Percentiles rank a stretch among this genome's conserved stretches.
phyloP scores from a whole-genome alignment of 2,329 filamentous ascomycete species.

The Claviceps fusiformis region DNA sequence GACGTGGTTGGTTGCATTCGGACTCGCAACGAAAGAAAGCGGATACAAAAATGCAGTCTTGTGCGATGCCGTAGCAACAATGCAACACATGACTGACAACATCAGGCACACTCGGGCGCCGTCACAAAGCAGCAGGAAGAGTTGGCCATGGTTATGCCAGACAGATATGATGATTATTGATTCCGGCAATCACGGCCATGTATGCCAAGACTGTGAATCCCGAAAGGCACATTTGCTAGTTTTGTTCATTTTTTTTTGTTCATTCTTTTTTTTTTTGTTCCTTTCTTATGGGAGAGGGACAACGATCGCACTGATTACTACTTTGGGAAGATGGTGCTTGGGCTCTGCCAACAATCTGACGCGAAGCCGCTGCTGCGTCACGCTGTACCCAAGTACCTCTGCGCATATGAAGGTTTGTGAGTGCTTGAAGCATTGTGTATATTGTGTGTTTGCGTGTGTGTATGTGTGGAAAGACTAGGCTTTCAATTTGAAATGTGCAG shows the following conservation, averaged over 20 bases:
- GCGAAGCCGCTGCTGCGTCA: background rate
- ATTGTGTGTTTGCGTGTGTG: background rate
- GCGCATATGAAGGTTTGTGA: background rate
- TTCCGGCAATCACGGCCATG: background rate
- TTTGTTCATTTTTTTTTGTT: background rate
- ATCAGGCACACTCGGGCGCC: background rate
- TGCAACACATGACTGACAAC: background rate
- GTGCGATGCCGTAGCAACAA: background rate
- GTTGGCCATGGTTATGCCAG: background rate
- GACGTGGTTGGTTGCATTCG: background rate
- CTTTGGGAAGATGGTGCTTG: background rate
- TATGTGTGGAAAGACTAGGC: background rate
- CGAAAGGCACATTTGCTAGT: background rate
- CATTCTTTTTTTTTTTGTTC: background rate
- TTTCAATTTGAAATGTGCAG: too few relatives aligned
- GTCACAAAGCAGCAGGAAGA: background rate
- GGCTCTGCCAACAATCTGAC: background rate
- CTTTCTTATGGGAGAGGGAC: background rate
- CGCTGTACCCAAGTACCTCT: too few relatives aligned
- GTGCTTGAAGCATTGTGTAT: too few relatives aligned
- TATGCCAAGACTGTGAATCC: background rate
- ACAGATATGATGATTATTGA: background rate
- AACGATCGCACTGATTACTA: conserved; percentile 6
- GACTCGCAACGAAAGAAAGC: background rate
- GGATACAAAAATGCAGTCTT: background rate